Evolutionary conservation across 1,284 basidiomycete genomes (phyloP), one percentile per base, ranked within the genome.

Genomic region (Thecaphora frezii): DNA sequence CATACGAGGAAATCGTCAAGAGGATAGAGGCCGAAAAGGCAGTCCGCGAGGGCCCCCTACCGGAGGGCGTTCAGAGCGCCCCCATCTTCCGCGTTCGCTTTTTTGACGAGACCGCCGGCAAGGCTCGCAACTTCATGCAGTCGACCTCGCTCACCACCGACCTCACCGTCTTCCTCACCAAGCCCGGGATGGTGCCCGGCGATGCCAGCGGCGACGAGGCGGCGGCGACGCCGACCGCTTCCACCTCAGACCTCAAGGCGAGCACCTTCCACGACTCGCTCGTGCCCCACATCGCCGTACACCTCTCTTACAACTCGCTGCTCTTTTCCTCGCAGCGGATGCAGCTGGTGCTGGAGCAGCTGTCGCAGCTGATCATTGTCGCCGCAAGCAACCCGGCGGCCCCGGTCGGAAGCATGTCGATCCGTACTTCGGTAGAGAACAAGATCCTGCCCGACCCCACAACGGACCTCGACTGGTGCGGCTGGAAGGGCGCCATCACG

Each of bases 391-490:
- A 81, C 82, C 76, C 81, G 16, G 62, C 75, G 23, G 69, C 74
- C 47, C 65, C 71, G 1, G 66, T 78, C 1, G 76, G 76, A 18
- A 73, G 63, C 40, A 57, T 78, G 28, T 55, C 58, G 0, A 66
- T 78, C 22, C 73, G 74, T 21, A 73, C 92, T 1, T 83, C 86
- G 2, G 79, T 81, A 9, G 92, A 97, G 80, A 84, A 84, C 51
- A 37, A 84, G 85, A 91, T 48, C 89, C 90, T 44, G 85, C 89
- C 16, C 85, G 94, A 43, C 87, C 96, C 21, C 91, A 87, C 86
- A 14, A 88, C 86, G 12, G 89, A 98, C 79, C 85, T 99, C 39
- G 87, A 97, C 75, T 99, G 94, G 93, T 96, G 92, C 79, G 93
- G 89, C 51, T 98, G 88, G 85, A 91, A 92, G 77, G 96, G 96